A percentile compares a stretch with the other conserved stretches of the same genome.
phyloP scores from a whole-genome alignment of 2,329 filamentous ascomycete genomes.

The Mycosphaerella arachidis region DNA sequence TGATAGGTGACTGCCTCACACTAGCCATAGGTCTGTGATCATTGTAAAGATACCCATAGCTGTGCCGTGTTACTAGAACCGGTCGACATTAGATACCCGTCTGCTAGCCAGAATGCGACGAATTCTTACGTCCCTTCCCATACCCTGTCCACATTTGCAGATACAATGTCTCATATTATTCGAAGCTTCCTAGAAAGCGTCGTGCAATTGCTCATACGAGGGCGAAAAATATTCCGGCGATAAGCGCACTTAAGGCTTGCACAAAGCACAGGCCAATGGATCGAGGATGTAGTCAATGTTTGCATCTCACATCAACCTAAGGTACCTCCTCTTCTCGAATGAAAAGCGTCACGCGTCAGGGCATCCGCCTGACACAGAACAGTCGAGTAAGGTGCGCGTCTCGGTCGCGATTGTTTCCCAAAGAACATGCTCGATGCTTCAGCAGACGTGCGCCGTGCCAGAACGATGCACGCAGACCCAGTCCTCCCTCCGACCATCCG shows the following conservation, averaged over 20 bases:
- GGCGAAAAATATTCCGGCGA: too few relatives aligned
- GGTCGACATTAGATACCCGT: neutral
- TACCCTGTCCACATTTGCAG: too few relatives aligned
- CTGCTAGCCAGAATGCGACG: neutral
- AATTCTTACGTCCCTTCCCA: neutral
- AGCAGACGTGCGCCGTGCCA: constrained; percentile 15
- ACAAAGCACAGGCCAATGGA: too few relatives aligned
- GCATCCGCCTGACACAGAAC: constrained; percentile 27
- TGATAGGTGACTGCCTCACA: neutral
- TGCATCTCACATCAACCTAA: neutral
- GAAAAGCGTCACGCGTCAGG: constrained; percentile 31
- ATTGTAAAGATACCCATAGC: neutral
- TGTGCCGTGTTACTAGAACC: neutral
- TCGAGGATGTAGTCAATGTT: neutral
- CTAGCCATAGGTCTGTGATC: neutral
- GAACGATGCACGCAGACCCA: constrained; percentile 19
- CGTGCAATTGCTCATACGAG: too few relatives aligned
- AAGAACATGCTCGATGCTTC: constrained; percentile 22
- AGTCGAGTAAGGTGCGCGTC: constrained; percentile 21
- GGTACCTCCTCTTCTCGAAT: constrained; percentile 19
- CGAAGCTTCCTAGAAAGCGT: too few relatives aligned
- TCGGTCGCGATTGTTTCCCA: constrained; percentile 9
- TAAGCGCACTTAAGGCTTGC: too few relatives aligned
- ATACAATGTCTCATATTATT: too few relatives aligned
- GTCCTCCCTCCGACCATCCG: constrained; percentile 18